Conservation (phyloP, 2,329 filamentous ascomycete species). For the Aspergillus viridinutans region DNA sequence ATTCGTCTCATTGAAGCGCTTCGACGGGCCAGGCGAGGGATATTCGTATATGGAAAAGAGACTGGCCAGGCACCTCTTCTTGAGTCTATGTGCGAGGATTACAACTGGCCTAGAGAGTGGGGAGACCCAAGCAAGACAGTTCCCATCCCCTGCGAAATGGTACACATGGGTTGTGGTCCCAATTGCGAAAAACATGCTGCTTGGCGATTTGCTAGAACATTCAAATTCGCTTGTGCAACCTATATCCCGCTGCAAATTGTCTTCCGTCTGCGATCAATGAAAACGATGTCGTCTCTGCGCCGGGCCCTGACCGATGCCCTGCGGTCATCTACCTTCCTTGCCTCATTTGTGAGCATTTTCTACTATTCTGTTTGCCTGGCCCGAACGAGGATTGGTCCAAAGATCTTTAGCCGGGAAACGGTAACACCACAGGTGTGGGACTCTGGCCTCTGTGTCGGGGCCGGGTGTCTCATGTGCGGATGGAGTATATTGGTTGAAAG, state of each 20-base stretch:
- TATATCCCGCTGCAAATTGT: conserved; percentile 71
- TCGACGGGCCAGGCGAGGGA: conserved; percentile 59
- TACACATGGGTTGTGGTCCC: conserved; percentile 72
- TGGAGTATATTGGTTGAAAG: conserved; percentile 76
- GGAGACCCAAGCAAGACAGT: conserved; percentile 66
- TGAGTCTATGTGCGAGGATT: conserved; percentile 67
- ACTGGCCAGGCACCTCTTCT: conserved; percentile 67
- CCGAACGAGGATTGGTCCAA: conserved; percentile 69
- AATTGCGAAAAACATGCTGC: conserved; percentile 69
- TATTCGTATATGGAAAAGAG: conserved; percentile 68
- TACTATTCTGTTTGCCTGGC: conserved; percentile 81
- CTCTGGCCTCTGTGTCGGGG: conserved; percentile 61
- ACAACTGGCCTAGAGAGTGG: conserved; percentile 63
- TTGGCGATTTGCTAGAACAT: conserved; percentile 63
- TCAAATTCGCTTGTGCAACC: conserved; percentile 69
- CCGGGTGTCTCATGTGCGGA: conserved; percentile 71
- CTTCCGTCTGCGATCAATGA: conserved; percentile 52
- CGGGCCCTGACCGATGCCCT: conserved; percentile 57
- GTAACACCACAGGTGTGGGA: conserved; percentile 55
- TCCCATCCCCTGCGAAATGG: conserved; percentile 77
- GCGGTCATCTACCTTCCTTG: conserved; percentile 73
- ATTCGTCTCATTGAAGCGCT: conserved; percentile 69
- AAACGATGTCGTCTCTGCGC: conserved; percentile 43
- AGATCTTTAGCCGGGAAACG: conserved; percentile 54
- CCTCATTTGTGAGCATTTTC: conserved; percentile 71